These are phyloP conservation scores for Austroboletus novae-zelandiae DNA, from an alignment of 1,284 basidiomycete genomes.

Conservation along the genomic window DNA sequence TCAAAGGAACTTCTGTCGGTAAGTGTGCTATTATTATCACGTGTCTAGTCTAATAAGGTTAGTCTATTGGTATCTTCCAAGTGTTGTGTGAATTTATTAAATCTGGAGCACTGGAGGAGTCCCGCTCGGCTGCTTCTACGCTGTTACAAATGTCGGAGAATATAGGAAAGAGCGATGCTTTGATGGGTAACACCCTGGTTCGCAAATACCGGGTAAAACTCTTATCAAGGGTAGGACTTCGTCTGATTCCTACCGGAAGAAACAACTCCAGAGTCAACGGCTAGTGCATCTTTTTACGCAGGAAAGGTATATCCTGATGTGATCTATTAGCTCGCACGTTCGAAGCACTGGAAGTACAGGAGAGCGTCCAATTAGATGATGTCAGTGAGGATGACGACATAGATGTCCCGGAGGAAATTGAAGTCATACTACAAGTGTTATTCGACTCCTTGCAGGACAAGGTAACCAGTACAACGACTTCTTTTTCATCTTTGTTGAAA, in stretches of 20 bases:
- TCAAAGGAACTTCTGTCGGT: conserved; percentile 53
- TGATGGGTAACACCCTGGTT: conserved; percentile 59
- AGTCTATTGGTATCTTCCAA: conserved; percentile 73
- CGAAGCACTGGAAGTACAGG: conserved; percentile 10
- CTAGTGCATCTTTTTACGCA: conserved; percentile 10
- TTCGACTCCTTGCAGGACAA: conserved; percentile 81
- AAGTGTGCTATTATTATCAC: conserved; percentile 17
- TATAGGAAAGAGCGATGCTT: conserved; percentile 39
- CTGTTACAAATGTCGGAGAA: conserved; percentile 45
- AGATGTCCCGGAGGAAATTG: conserved; percentile 80
- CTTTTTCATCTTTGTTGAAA: conserved; percentile 2
- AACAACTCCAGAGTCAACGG: conserved; percentile 38
- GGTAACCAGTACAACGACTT: conserved; percentile 42
- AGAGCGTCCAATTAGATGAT: conserved; percentile 7
- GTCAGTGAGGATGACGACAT: conserved; percentile 44
- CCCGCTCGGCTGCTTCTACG: conserved; percentile 41
- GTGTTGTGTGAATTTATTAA: conserved; percentile 75
- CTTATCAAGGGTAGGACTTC: conserved; percentile 58
- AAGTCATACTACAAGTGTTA: conserved; percentile 72
- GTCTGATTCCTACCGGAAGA: conserved; percentile 53
- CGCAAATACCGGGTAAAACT: conserved; percentile 70
- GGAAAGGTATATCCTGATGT: conserved; percentile 8
- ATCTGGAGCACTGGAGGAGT: conserved; percentile 56
- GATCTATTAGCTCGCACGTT: conserved; percentile 22
- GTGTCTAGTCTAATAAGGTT: conserved; percentile 4